These are phyloP conservation scores for Penicillium vulpinum DNA, from an alignment of 2,329 filamentous ascomycete genomes.

Conservation along the genomic window DNA sequence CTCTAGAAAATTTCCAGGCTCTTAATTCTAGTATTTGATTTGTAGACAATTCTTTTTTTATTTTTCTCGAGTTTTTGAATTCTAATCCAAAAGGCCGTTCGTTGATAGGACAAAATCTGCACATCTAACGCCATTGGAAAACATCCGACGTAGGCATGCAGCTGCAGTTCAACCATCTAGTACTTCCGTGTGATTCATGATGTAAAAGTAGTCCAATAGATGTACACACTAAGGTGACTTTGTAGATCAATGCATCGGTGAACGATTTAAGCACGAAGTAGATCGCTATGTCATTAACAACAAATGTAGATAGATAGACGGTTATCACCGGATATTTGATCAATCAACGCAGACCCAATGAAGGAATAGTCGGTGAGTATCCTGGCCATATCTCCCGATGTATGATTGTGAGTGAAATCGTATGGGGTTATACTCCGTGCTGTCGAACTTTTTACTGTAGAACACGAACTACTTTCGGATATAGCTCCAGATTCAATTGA, in stretches of 20 bases:
- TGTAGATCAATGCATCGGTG: not conserved
- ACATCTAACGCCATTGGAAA: not conserved
- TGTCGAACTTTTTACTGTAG: not conserved
- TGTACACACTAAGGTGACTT: not conserved
- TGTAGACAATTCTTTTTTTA: not conserved
- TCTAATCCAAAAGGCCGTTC: too few species aligned
- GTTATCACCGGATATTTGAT: constrained; percentile 5
- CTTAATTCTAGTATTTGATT: not conserved
- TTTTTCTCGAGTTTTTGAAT: not conserved
- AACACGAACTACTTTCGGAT: not conserved
- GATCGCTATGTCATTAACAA: not conserved
- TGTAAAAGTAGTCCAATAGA: not conserved
- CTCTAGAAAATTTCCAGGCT: not conserved
- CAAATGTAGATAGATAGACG: not conserved
- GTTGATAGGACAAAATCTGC: too few species aligned
- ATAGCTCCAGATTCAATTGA: not conserved
- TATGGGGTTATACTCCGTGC: not conserved
- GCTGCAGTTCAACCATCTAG: not conserved
- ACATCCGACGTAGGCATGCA: not conserved
- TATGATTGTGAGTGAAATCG: not conserved
- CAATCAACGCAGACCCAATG: not conserved
- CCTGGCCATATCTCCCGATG: not conserved
- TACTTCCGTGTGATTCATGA: not conserved
- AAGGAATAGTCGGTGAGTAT: constrained; percentile 7
- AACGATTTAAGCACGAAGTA: not conserved